Evolutionary conservation across 2,329 filamentous ascomycete species (phyloP).

Genomic region (Chrysosporium queenslandicum): DNA sequence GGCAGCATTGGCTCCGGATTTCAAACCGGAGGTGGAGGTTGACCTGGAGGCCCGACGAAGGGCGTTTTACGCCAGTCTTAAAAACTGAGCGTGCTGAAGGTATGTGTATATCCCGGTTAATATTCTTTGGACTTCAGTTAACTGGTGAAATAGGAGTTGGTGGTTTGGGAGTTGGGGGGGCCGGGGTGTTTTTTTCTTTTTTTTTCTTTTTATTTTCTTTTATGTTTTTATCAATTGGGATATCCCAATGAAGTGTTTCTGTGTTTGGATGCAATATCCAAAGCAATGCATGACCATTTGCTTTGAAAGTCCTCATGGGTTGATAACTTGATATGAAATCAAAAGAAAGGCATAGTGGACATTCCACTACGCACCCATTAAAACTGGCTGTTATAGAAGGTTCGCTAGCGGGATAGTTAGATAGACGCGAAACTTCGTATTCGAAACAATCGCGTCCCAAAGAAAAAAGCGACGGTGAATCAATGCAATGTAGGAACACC

Average conservation of each 20-base stretch:
- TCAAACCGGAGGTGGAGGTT: slow-evolving; percentile 16
- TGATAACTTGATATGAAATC: too few relatives aligned
- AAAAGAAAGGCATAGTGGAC: not conserved
- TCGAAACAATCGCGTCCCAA: slow-evolving; percentile 4
- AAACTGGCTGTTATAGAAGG: too few relatives aligned
- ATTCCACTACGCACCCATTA: too few relatives aligned
- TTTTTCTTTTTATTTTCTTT: not conserved
- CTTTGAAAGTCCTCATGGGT: too few relatives aligned
- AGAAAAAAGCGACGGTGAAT: not conserved
- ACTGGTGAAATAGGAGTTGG: not conserved
- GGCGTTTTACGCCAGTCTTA: slow-evolving; percentile 13
- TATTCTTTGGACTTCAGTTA: not conserved
- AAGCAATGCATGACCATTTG: not conserved
- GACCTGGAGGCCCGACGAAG: slow-evolving; percentile 13
- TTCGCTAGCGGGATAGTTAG: not conserved
- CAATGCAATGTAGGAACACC: not conserved
- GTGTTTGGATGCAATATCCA: not conserved
- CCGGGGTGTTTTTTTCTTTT: not conserved
- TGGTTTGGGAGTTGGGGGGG: not conserved
- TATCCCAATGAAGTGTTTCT: too few relatives aligned
- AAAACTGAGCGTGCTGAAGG: not conserved
- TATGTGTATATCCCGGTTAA: not conserved
- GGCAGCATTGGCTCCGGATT: slow-evolving; percentile 18
- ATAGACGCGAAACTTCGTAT: not conserved
- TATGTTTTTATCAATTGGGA: too few relatives aligned